Base-by-base conservation (phyloP, 192 early-diverging fungal genomes). In the Powellomyces hirtus region DNA sequence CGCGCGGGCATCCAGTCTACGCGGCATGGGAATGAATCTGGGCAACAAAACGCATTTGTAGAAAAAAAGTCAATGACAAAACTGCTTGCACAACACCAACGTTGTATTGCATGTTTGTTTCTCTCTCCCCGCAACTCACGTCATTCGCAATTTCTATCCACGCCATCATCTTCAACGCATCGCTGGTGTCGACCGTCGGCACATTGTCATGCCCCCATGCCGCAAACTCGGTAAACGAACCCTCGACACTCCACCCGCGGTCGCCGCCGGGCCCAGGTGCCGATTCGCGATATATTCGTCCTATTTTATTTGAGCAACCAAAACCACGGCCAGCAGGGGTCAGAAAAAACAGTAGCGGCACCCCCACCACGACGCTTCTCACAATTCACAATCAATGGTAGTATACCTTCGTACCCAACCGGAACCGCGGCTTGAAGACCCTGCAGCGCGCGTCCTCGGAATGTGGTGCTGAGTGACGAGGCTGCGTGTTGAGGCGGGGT, bases 401-500 rank as follows among this genome's bases (percentile, higher is more conserved):
- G 24, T 46, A 38, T 10, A 75, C 73, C 73, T 56, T 27, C 31
- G 36, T 70, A 75, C 38, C 52, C 67, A 14, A 27, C 61, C 5
- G 73, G 73, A 18, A 76, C 34, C 14, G 2, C 6, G 8, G 40
- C 64, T 40, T 2, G 1, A 11, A 67, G 38, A 29, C 68, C 74
- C 20, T 67, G 22, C 18, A 76, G 52, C 46, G 46, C 63, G 16
- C 74, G 62, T n/a, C 74, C 74, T 14, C 74, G 62, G 68, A 75
- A 75, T 4, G 67, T 18, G 42, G 62, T 38, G 20, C 30, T 27
- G 33, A 55, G 38, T 30, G n/a, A n/a, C n/a, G n/a, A n/a, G n/a
- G n/a, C n/a, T n/a, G n/a, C n/a, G n/a, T n/a, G n/a, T n/a, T n/a
- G n/a, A n/a, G n/a, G n/a, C n/a, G n/a, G n/a, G n/a, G n/a, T n/a